Percentiles rank a stretch among this genome's conserved stretches.
phyloP scores from a whole-genome alignment of 306 rosid genomes.

The Cicer yamashitae region DNA sequence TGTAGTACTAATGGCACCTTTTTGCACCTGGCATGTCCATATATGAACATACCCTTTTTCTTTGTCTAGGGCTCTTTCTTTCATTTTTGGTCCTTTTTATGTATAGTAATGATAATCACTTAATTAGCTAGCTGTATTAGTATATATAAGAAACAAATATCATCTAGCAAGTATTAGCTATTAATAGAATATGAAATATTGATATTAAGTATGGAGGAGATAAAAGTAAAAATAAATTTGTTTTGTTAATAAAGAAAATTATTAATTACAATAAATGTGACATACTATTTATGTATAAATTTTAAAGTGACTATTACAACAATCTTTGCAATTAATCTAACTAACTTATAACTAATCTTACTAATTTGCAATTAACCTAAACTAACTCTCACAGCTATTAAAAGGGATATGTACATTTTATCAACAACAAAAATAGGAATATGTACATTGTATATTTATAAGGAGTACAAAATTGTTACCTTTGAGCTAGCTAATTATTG shows the following conservation, averaged over 20 bases:
- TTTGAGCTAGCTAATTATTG: background rate
- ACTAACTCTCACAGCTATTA: background rate
- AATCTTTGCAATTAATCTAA: too few species aligned
- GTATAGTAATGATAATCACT: background rate
- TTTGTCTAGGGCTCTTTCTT: constrained; percentile 20
- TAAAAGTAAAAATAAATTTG: too few species aligned
- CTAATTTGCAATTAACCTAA: too few species aligned
- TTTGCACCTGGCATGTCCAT: constrained; percentile 40
- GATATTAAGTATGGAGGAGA: too few species aligned
- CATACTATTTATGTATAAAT: too few species aligned
- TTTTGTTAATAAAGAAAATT: too few species aligned
- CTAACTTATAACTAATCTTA: too few species aligned
- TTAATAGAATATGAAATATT: too few species aligned
- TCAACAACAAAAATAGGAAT: background rate
- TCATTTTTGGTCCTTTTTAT: constrained; percentile 11
- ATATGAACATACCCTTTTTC: constrained; percentile 27
- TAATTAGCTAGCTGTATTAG: background rate
- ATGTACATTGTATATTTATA: background rate
- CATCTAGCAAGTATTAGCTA: background rate
- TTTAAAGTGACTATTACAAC: too few species aligned
- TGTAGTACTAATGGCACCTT: constrained; percentile 35
- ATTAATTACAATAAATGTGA: too few species aligned
- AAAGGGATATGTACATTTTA: background rate
- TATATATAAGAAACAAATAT: background rate
- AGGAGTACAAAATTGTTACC: constrained; percentile 2